These are phyloP conservation scores for Cephalotrichum gorgonifer DNA, from an alignment of 2,329 filamentous ascomycete genomes.

Conservation along the genomic window DNA sequence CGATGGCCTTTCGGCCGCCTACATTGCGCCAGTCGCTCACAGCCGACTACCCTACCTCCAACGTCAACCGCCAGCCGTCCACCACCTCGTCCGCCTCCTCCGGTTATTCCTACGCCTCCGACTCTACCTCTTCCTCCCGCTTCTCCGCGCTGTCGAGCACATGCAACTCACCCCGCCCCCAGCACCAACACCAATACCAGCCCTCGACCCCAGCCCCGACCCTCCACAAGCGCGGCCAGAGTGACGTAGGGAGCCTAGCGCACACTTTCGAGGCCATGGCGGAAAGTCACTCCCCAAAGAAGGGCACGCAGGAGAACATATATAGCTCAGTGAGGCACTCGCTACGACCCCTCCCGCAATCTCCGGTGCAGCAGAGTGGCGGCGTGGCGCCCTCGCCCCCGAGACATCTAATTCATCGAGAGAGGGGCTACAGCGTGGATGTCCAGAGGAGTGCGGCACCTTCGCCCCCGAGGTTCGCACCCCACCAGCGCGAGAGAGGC, in stretches of 20 bases:
- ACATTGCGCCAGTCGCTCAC: slow-evolving; percentile 47
- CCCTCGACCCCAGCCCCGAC: too few relatives aligned
- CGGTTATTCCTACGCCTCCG: slow-evolving; percentile 50
- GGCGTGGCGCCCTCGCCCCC: slow-evolving; percentile 7
- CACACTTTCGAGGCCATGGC: slow-evolving; percentile 31
- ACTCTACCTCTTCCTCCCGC: slow-evolving; percentile 49
- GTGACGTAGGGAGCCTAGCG: slow-evolving; percentile 52
- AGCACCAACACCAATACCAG: too few relatives aligned
- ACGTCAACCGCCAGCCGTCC: slow-evolving; percentile 51
- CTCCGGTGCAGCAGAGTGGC: slow-evolving; percentile 32
- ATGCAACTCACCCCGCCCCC: slow-evolving; percentile 25
- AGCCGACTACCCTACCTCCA: slow-evolving; percentile 26
- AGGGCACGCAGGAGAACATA: slow-evolving; percentile 44
- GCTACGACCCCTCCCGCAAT: slow-evolving; percentile 62
- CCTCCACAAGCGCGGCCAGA: slow-evolving; percentile 64
- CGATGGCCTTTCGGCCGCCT: slow-evolving; percentile 48
- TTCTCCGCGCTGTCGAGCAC: slow-evolving; percentile 63
- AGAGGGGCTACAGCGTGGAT: slow-evolving; percentile 55
- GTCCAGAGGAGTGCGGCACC: slow-evolving; percentile 34
- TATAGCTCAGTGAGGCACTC: slow-evolving; percentile 68
- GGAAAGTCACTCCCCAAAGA: slow-evolving; percentile 23
- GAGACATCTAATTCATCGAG: slow-evolving; percentile 25
- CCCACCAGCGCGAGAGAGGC: background rate
- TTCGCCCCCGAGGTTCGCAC: slow-evolving; percentile 18
- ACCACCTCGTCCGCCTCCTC: slow-evolving; percentile 64